Evolutionary conservation across 257 asterid species (phyloP).

Genomic region (Solanum chilense): DNA sequence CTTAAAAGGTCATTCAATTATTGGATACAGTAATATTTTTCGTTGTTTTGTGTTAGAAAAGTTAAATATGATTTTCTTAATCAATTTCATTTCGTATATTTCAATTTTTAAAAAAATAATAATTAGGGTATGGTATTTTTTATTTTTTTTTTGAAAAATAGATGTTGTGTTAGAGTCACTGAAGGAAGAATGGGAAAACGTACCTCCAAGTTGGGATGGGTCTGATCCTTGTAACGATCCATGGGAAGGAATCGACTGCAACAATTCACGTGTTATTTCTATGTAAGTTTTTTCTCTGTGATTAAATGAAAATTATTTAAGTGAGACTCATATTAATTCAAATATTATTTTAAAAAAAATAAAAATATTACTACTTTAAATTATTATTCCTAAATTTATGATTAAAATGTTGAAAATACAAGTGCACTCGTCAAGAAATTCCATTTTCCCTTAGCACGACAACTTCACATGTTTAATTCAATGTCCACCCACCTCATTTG

Average conservation of each 20-base stretch:
- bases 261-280: neutral
- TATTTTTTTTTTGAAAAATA: neutral
- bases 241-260: neutral
- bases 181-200: neutral
- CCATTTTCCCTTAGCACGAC: neutral
- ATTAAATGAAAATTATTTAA: neutral
- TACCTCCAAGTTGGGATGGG: neutral
- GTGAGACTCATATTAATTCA: neutral
- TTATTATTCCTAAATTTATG: neutral
- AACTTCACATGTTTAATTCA: neutral
- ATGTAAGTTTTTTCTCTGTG: neutral
- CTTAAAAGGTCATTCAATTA: neutral
- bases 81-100: no score
- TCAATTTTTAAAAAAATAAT: rapidly evolving
- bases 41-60: neutral
- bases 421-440: neutral
- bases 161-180: neutral
- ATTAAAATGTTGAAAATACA: neutral
- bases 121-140: neutral
- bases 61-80: neutral
- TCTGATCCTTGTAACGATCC: neutral
- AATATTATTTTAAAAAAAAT: neutral
- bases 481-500: neutral
- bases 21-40: no score
- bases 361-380: neutral